phyloP scores from a whole-genome alignment of 2,329 filamentous ascomycete genomes.

The Orbilia blumenaviensis region DNA sequence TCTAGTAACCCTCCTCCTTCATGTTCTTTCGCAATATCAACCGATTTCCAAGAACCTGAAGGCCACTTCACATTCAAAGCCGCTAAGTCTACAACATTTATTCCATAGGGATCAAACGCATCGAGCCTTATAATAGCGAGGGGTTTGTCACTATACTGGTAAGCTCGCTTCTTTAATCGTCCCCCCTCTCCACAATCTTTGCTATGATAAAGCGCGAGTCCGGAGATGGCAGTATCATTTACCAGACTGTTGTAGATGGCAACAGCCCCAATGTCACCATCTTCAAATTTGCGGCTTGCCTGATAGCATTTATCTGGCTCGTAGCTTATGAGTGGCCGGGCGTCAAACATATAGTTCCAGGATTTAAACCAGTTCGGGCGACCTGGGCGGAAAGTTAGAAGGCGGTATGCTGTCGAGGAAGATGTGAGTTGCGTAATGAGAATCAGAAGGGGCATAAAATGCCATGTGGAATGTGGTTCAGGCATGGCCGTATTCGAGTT shows the following conservation, averaged over 20 bases:
- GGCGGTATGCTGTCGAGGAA: not conserved
- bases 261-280: conserved; percentile 2
- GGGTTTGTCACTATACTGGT: not conserved
- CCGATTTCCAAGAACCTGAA: not conserved
- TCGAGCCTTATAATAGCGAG: not conserved
- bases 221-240: not conserved
- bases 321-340: not conserved
- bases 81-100: not conserved
- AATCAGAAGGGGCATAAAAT: not conserved
- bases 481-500: not conserved
- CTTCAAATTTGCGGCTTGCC: not conserved
- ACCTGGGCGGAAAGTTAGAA: not conserved
- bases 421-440: not conserved
- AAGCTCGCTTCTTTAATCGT: not conserved
- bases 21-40: not conserved
- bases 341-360: conserved; percentile 5
- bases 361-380: conserved; percentile 7
- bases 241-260: not conserved
- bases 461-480: not conserved
- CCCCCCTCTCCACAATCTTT: not conserved
- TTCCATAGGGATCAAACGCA: conserved; percentile 7
- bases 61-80: not conserved
- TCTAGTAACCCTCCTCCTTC: not conserved
- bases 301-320: not conserved
- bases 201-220: not conserved